Evolutionary conservation across 2,329 filamentous ascomycete genomes (phyloP), one percentile per base, ranked within the genome.

Genomic region (Xylaria sp.): DNA sequence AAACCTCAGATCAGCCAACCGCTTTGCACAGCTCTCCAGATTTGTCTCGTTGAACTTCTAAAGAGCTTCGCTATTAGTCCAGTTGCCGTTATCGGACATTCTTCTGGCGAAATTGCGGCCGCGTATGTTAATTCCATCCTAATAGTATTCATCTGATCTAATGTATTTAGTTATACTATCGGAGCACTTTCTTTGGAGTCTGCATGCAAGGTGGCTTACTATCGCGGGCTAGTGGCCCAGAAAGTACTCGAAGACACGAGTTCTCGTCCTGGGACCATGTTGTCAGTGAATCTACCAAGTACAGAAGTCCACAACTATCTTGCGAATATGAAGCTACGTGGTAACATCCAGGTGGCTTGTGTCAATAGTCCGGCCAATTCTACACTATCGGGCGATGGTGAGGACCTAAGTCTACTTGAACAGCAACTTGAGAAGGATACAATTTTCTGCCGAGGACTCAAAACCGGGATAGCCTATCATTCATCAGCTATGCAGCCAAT

Each of bases 101-200:
- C 66, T 1, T 56, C 48, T 1, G 66, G 66, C 2, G 66, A 68
- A 23, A 68, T 68, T 34, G 66, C 61, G 0, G 66, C 66, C 3
- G 66, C 50, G 9, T 68, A 67, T n/a, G 39, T n/a, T n/a, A n/a
- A n/a, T n/a, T n/a, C n/a, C n/a, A n/a, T n/a, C n/a, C n/a, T n/a
- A n/a, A n/a, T n/a, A n/a, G n/a, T n/a, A n/a, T n/a, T n/a, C n/a
- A n/a, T n/a, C n/a, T n/a, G n/a, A n/a, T n/a, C n/a, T n/a, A n/a
- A n/a, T n/a, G n/a, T n/a, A n/a, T n/a, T n/a, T n/a, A n/a, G n/a
- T n/a, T n/a, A n/a, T n/a, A n/a, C 44, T 12, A 15, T 23, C 10
- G 65, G 65, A 0, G 34, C 25, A 1, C n/a, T 67, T 1, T 58
- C 52, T 2, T 18, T 28, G 28, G 51, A 62, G 13, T 65, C 62